Evolutionary conservation across 176 grass and related monocot genomes (phyloP), one percentile per base, ranked within the genome.

Genomic region (Hsuehochloa calcarea): DNA sequence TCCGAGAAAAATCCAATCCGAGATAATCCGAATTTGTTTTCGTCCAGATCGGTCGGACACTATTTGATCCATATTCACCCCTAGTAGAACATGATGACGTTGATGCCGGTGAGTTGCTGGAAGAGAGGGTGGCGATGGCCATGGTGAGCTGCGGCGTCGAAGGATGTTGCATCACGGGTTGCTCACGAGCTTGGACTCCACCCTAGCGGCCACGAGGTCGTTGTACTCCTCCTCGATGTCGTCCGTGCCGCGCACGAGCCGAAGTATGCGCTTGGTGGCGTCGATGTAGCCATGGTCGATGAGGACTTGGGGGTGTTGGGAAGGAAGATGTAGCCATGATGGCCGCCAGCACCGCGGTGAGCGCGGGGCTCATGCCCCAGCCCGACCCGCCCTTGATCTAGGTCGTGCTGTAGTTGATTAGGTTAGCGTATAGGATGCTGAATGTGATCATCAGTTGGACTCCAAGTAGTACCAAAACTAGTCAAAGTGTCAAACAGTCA

Each of bases 281-380:
- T 85, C 93, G 1, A 70, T 77, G 80, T 93, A 79, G 40, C 96
- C 96, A 43, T 93, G 96, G 43, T 93, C 91, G 59, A 98, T 89
- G 41, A 98, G 86, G 96, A 98, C 73, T 98, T 98, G 55, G 96
- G 95, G 19, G 96, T 98, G 77, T 98, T 93, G 3, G 96, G 96
- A 3, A 98, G 87, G 89, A 98, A 98, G 10, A 98, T n/a, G n/a
- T n/a, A n/a, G 93, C 73, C 77, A 98, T 95, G 87, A 93, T 98
- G 23, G 34, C 91, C 0, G 93, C 96, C 0, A 93, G 96, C 27
- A 98, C 91, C 14, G 93, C 96, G 0, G 95, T 91, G 2, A 95
- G 91, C 12, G 93, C 91, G 0, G 95, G 89, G 82, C 96, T 95
- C 6, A 98, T 62, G 61, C 93, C 91, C 96, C 96, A 98, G 0